A percentile compares a stretch with the other conserved stretches of the same genome.
Evolutionary conservation across 305 asterid genomes (phyloP).

Genomic region (Plantago rigida): DNA sequence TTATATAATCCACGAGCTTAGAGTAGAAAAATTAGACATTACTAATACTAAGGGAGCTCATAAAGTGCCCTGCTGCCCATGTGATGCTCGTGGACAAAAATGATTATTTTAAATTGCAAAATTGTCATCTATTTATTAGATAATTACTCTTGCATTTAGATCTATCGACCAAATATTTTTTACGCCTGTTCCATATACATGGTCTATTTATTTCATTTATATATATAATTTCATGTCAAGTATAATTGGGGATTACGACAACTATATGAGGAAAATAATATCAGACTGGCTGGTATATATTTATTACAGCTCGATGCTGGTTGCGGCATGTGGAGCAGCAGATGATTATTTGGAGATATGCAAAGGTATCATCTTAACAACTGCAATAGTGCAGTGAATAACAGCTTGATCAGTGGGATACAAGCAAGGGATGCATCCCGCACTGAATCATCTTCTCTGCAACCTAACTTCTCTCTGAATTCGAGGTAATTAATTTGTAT

Average conservation of each 20-base stretch:
- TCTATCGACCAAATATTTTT: neutral
- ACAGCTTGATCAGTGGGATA: constrained; percentile 57
- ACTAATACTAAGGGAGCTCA: too few relatives aligned
- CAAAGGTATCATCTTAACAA: constrained; percentile 90
- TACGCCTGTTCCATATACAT: neutral
- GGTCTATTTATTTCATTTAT: neutral
- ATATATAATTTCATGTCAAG: neutral
- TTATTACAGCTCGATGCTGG: constrained; percentile 65
- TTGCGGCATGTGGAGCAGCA: constrained; percentile 64
- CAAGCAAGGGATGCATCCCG: constrained; percentile 75
- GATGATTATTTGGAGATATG: constrained; percentile 85
- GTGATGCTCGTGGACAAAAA: too few relatives aligned
- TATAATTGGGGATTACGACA: neutral
- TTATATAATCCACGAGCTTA: too few relatives aligned
- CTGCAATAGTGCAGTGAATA: constrained; percentile 97
- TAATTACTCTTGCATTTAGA: too few relatives aligned
- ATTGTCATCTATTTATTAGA: too few relatives aligned
- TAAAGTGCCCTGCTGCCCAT: too few relatives aligned
- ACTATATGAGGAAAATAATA: constrained; percentile 15
- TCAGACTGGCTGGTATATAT: constrained; percentile 36
- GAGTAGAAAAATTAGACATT: too few relatives aligned
- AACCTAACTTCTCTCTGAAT: constrained; percentile 49
- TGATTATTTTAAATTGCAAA: too few relatives aligned
- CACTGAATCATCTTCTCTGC: constrained; percentile 42
- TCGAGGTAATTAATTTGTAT: constrained; percentile 46